Percentiles rank a stretch among this genome's conserved stretches.
phyloP scores from a whole-genome alignment of 2,329 filamentous ascomycete genomes.

The Furcasterigmium sp. region DNA sequence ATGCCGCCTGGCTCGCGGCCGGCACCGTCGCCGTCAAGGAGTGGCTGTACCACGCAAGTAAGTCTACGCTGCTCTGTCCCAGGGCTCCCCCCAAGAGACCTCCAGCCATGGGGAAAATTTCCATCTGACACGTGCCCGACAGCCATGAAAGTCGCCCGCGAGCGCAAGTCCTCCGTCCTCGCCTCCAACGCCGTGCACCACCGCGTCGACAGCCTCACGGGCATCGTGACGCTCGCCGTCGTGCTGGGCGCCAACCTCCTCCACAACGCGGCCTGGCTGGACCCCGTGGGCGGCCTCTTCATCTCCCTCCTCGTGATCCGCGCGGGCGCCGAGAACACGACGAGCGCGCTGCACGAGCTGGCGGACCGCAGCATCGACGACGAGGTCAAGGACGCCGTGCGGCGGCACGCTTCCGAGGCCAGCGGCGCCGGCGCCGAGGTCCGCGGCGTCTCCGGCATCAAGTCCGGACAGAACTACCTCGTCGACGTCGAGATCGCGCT shows the following conservation, averaged over 20 bases:
- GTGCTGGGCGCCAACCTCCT: conserved; percentile 88
- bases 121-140: conserved; percentile 1
- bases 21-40: conserved; percentile 92
- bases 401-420: conserved; percentile 54
- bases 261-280: conserved; percentile 82
- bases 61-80: conserved; percentile 32
- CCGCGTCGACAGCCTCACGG: conserved; percentile 91
- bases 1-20: conserved; percentile 89
- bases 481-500: conserved; percentile 85
- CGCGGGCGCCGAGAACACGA: conserved; percentile 82
- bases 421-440: conserved; percentile 60
- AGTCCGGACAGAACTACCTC: conserved; percentile 94
- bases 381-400: conserved; percentile 71
- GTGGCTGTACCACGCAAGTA: conserved; percentile 95
- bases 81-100: too few relatives aligned
- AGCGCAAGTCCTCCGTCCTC: conserved; percentile 91
- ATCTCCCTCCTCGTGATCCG: conserved; percentile 93
- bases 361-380: conserved; percentile 86
- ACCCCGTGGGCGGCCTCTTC: conserved; percentile 86
- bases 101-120: too few relatives aligned
- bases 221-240: conserved; percentile 83
- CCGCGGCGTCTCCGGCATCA: conserved; percentile 79
- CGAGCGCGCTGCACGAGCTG: conserved; percentile 76
- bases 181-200: conserved; percentile 96
- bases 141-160: conserved; percentile 93